Evolutionary conservation across 148 eudicot genomes (phyloP).

Genomic region (Gaultheria prostrata): DNA sequence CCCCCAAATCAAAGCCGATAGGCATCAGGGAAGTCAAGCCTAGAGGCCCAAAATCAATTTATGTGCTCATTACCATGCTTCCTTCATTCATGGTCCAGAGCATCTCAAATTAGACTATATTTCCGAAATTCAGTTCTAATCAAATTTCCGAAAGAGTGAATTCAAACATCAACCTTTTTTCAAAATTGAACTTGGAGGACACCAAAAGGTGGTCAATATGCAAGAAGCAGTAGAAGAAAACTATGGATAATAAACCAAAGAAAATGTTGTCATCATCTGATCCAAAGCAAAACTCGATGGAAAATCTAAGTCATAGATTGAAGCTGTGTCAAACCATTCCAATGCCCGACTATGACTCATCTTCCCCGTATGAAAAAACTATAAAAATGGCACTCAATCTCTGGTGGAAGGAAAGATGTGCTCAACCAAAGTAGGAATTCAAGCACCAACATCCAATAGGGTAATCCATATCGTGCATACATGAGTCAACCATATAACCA

Average conservation of each 20-base stretch:
- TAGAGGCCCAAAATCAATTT: too few relatives aligned
- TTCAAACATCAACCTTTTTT: background rate
- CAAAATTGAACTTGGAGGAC: background rate
- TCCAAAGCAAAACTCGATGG: background rate
- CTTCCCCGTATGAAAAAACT: background rate
- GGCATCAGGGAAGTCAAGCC: too few relatives aligned
- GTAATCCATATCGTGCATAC: background rate
- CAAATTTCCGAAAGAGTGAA: background rate
- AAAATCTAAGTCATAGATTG: background rate
- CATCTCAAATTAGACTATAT: background rate
- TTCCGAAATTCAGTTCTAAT: background rate
- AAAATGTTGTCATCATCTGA: background rate
- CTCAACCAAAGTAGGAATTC: background rate
- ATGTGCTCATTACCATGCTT: too few relatives aligned
- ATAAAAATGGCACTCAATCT: background rate
- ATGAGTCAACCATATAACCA: background rate
- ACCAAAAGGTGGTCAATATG: background rate
- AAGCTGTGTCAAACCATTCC: background rate
- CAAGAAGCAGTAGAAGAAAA: background rate
- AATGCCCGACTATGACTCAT: background rate
- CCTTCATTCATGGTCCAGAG: too few relatives aligned
- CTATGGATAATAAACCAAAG: background rate
- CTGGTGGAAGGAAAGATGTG: background rate
- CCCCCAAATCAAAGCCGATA: too few relatives aligned
- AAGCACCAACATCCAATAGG: background rate